A percentile compares a stretch with the other conserved stretches of the same genome.
Conservation (phyloP, 352 stramenopile genomes). For the Peronosclerospora sorghi region DNA sequence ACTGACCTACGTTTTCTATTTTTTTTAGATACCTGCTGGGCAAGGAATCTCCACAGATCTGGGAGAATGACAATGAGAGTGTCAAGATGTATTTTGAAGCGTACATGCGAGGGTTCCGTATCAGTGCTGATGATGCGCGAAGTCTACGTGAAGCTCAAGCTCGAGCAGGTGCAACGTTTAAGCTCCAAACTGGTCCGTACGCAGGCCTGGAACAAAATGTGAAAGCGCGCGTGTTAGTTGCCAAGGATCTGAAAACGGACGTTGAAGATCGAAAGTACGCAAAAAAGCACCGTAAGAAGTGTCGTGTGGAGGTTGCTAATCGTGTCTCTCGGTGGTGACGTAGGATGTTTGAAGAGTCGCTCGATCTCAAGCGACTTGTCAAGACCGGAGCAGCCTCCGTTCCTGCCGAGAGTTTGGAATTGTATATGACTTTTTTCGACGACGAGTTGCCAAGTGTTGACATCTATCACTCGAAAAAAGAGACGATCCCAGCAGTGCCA, state of each 20-base stretch:
- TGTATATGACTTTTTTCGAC: conserved; percentile 79
- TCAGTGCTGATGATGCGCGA: conserved; percentile 53
- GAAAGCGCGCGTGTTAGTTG: conserved; percentile 66
- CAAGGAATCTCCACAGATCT: conserved; percentile 44
- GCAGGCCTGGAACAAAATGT: conserved; percentile 70
- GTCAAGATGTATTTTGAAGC: conserved; percentile 74
- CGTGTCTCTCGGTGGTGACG: background rate
- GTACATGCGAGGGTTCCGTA: conserved; percentile 68
- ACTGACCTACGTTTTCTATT: background rate
- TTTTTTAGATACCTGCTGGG: conserved; percentile 51
- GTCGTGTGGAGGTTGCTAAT: too few relatives aligned
- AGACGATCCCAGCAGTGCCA: background rate
- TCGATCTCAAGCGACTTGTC: conserved; percentile 63
- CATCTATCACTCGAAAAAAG: conserved; percentile 26
- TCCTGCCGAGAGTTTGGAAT: conserved; percentile 48
- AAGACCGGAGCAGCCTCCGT: conserved; percentile 37
- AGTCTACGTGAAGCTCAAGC: conserved; percentile 54
- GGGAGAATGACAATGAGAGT: conserved; percentile 72
- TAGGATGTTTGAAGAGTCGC: conserved; percentile 56
- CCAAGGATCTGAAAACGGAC: conserved; percentile 68
- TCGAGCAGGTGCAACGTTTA: conserved; percentile 67
- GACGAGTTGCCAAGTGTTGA: conserved; percentile 47
- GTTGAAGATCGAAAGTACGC: conserved; percentile 45
- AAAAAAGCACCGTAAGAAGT: too few relatives aligned
- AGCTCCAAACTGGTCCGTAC: conserved; percentile 64